These are phyloP conservation scores for Kewa caespitosa DNA, from an alignment of 179 eudicot genomes.

Conservation along the genomic window DNA sequence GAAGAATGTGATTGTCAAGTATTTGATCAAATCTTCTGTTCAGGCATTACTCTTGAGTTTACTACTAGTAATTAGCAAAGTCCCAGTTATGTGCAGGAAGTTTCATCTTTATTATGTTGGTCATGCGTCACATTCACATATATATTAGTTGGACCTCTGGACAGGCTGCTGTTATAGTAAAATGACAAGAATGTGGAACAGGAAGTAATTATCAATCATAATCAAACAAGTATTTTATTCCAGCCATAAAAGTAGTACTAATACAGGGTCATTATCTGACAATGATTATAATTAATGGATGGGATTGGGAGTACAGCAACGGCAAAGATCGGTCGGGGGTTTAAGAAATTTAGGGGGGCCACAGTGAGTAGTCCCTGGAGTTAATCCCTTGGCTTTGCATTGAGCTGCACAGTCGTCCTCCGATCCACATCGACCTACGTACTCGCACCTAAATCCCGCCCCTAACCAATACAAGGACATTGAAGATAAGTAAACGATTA, in stretches of 20 bases:
- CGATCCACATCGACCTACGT: not conserved
- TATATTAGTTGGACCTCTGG: too few relatives aligned
- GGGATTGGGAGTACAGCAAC: constrained; percentile 4
- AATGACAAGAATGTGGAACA: too few relatives aligned
- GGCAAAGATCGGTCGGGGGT: constrained; percentile 6
- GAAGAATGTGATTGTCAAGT: not conserved
- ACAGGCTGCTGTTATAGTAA: too few relatives aligned
- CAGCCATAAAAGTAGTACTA: too few relatives aligned
- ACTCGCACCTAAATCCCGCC: not conserved
- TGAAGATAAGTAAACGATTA: not conserved
- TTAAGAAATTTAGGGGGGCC: not conserved
- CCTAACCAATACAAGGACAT: not conserved
- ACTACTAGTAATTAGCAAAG: not conserved
- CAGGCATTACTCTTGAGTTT: too few relatives aligned
- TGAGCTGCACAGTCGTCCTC: constrained; percentile 11
- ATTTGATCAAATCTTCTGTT: not conserved
- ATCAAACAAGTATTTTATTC: too few relatives aligned
- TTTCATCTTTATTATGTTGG: not conserved
- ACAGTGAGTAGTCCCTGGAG: not conserved
- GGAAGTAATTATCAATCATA: too few relatives aligned
- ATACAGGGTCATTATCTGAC: too few relatives aligned
- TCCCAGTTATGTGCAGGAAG: constrained; percentile 5
- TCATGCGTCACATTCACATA: too few relatives aligned
- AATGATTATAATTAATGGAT: too few relatives aligned
- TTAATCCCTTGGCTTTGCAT: not conserved